These are phyloP conservation scores for Galeopsis tetrahit DNA, from an alignment of 257 asterid genomes.

Conservation along the genomic window DNA sequence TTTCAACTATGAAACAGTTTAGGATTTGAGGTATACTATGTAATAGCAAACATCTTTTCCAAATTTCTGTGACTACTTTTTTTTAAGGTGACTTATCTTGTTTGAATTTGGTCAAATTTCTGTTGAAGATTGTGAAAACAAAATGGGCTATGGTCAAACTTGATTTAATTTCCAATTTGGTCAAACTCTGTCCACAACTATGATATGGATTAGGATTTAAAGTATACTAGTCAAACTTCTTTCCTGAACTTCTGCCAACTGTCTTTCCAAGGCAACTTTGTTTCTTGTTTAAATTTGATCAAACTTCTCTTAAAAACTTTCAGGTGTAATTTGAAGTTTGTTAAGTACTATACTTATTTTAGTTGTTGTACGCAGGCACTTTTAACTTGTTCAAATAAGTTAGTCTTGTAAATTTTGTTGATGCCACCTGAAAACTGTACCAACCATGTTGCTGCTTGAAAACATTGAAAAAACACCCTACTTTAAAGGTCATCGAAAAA, in stretches of 20 bases:
- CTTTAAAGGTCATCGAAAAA: too few relatives aligned
- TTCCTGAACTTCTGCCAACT: neutral
- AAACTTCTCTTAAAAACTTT: neutral
- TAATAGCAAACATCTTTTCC: neutral
- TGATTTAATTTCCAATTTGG: neutral
- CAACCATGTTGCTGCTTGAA: neutral
- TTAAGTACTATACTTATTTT: neutral
- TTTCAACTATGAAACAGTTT: neutral
- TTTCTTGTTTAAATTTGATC: constrained; percentile 3
- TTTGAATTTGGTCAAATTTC: constrained; percentile 12
- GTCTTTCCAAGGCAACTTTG: neutral
- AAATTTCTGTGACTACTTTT: neutral
- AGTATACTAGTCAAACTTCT: neutral
- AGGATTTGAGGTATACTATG: neutral
- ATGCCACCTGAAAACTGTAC: constrained; percentile 4
- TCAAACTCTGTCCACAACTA: neutral
- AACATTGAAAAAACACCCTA: neutral
- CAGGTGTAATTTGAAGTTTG: constrained; percentile 1
- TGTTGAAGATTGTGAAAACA: neutral
- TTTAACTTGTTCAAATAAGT: neutral
- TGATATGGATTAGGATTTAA: neutral
- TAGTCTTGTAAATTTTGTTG: neutral
- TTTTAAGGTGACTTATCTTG: neutral
- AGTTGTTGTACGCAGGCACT: neutral
- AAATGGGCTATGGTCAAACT: neutral